Evolutionary conservation across 2,329 filamentous ascomycete genomes (phyloP), one percentile per base, ranked within the genome.

Genomic region (Clonostachys chloroleuca): DNA sequence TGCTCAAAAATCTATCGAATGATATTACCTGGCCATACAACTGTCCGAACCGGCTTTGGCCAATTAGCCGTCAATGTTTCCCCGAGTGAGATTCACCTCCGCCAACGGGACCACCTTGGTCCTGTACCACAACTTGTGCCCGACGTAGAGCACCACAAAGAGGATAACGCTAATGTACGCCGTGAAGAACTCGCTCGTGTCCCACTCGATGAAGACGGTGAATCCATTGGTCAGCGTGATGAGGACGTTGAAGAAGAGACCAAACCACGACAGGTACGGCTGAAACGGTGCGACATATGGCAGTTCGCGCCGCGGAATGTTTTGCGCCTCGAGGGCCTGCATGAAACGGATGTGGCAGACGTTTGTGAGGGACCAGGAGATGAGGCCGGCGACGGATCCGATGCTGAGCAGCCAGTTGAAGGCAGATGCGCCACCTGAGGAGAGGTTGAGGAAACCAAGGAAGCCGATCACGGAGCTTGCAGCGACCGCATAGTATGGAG

Each of bases 341-440:
- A 82, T 80, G 65, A 88, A 87, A 10, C 75, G 75, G 47, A 88
- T 67, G 62, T 87, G 83, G 59, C 80, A 85, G 44, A 75, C 56
- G 59, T 72, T 78, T 63, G 87, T 87, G 59, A 80, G 80, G 7
- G 78, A 74, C 86, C 86, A 90, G 36, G 77, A 81, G 54, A 88
- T 86, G 61, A 89, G 82, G 6, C 83, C 84, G 5, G 82, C 83
- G 8, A 86, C 81, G 45, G 82, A 79, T 13, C 77, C 83, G 54
- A 89, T 82, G 67, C 87, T 87, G 55, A 89, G 73, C 41, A 89
- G 72, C 86, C 86, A 90, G 70, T 78, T 74, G 66, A 89, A 89
- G 17, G 87, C 86, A 7, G 73, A 66, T 5, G 71, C 73, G 40
- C 81, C 83, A 49, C 66, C 70, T 40, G 70, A 64, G 12, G 78